These are phyloP conservation scores for Chara braunii DNA, from an alignment of 139 green algal genomes.

Conservation along the genomic window DNA sequence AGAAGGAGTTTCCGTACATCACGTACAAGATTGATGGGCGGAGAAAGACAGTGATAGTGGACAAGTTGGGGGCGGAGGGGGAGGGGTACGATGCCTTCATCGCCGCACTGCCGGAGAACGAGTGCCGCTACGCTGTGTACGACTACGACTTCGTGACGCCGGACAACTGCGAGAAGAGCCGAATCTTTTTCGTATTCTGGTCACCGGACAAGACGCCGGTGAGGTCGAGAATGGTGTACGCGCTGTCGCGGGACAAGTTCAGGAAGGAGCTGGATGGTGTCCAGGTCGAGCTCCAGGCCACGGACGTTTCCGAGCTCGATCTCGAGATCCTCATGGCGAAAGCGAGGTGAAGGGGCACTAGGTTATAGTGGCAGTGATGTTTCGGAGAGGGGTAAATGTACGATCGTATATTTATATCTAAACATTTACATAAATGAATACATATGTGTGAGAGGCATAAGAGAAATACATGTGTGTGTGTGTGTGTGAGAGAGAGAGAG, in stretches of 20 bases:
- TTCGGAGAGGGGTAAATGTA: too few species aligned
- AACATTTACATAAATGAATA: too few species aligned
- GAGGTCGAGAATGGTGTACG: conserved; percentile 36
- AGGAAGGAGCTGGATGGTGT: conserved; percentile 21
- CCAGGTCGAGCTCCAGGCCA: conserved; percentile 32
- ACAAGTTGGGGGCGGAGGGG: conserved; percentile 1
- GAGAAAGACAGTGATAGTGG: conserved; percentile 20
- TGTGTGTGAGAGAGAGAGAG: too few species aligned
- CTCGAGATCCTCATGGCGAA: not conserved
- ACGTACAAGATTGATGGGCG: conserved; percentile 33
- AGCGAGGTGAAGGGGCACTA: too few species aligned
- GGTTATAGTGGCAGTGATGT: too few species aligned
- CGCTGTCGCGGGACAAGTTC: conserved; percentile 25
- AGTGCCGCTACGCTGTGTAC: conserved; percentile 30
- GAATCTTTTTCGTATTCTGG: conserved; percentile 43
- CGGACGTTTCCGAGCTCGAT: conserved; percentile 20
- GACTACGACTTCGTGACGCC: conserved; percentile 38
- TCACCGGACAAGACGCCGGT: conserved; percentile 27
- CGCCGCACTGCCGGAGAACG: conserved; percentile 19
- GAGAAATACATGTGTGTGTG: too few species aligned
- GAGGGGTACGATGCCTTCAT: conserved; percentile 28
- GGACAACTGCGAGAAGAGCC: conserved; percentile 39
- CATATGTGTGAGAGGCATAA: too few species aligned
- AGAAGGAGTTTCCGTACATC: conserved; percentile 34
- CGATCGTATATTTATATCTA: too few species aligned